A percentile compares a stretch with the other conserved stretches of the same genome.
Conservation (phyloP, 139 green algal species). For the Pseudopediastrum boryanum region DNA sequence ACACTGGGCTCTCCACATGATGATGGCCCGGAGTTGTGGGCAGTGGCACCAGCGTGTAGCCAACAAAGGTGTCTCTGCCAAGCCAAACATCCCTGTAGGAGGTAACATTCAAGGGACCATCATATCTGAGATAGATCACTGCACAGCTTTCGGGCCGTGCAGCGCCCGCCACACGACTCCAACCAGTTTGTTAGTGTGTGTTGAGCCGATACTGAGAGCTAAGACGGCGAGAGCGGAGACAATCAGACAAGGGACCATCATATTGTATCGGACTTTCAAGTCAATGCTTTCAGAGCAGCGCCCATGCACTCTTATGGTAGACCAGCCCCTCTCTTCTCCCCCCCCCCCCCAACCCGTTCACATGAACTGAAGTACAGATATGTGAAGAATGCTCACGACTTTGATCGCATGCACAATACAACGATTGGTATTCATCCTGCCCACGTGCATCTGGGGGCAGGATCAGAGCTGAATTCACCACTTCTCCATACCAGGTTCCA, state of each 20-base stretch:
- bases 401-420: no score
- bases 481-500: not conserved
- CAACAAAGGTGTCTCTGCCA: constrained; percentile 8
- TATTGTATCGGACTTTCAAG: no score
- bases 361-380: no score
- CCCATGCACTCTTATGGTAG: no score
- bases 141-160: not conserved
- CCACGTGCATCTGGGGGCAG: not conserved
- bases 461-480: not conserved
- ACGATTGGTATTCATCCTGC: not conserved
- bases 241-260: no score
- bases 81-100: not conserved
- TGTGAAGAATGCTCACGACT: no score
- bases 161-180: not conserved
- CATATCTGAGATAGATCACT: not conserved
- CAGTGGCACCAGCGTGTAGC: constrained; percentile 30
- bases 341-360: no score
- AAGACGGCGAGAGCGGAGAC: no score
- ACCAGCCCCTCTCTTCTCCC: no score
- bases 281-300: no score
- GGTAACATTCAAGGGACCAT: not conserved
- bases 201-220: no score
- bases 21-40: constrained; percentile 21
- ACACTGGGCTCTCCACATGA: constrained; percentile 22
- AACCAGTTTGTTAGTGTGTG: no score